phyloP scores from a whole-genome alignment of 306 rosid genomes.

The Malus sieversii region DNA sequence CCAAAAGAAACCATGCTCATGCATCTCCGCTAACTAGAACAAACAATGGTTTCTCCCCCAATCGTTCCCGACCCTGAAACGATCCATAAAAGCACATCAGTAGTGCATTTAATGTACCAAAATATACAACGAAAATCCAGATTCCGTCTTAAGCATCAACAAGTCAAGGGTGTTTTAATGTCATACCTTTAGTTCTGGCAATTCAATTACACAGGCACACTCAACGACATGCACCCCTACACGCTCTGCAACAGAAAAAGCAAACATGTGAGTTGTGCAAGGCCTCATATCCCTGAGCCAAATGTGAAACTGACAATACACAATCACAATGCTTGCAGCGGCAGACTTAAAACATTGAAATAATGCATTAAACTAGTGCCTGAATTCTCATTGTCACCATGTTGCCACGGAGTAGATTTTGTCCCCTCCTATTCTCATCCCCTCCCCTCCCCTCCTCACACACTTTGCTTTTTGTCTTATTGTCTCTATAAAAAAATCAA shows the following conservation, averaged over 20 bases:
- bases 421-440: no score
- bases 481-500: no score
- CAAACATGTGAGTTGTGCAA: conserved; percentile 1
- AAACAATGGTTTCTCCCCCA: conserved; percentile 65
- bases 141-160: not conserved
- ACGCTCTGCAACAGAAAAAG: conserved; percentile 53
- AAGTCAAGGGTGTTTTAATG: not conserved
- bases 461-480: no score
- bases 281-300: not conserved
- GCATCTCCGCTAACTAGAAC: conserved; percentile 59
- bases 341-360: not conserved
- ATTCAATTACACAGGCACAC: conserved; percentile 89
- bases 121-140: not conserved
- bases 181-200: conserved; percentile 76
- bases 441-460: no score
- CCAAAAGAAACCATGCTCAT: conserved; percentile 23
- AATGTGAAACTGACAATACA: no score
- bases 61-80: conserved; percentile 72
- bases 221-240: conserved; percentile 76
- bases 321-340: not conserved
- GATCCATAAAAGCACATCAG: conserved; percentile 10
- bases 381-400: not conserved
- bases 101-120: not conserved
- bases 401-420: no score
- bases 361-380: not conserved